Evolutionary conservation across 371 early-diverging fungal species (phyloP).

Genomic region (Funneliformis caledonium): DNA sequence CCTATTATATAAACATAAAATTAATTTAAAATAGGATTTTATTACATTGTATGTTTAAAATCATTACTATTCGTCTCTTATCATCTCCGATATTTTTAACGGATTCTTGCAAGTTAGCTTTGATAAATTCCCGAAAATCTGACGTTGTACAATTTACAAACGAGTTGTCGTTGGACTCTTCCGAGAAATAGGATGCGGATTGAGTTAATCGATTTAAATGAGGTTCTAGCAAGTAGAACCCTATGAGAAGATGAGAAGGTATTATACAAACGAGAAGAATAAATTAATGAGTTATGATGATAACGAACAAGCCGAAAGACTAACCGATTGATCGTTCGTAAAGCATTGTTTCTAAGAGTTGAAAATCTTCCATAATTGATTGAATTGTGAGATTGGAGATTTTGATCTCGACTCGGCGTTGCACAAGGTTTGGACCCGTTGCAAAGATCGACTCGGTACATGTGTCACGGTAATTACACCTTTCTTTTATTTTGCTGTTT

Average conservation of each 20-base stretch:
- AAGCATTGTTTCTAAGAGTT: conserved; percentile 37
- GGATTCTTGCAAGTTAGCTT: conserved; percentile 2
- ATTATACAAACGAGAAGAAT: not conserved
- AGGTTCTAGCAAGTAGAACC: conserved; percentile 15
- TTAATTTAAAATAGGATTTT: not conserved
- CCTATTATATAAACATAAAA: not conserved
- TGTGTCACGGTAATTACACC: too few species aligned
- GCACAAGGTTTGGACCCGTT: too few species aligned
- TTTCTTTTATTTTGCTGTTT: too few species aligned
- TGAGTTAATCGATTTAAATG: conserved; percentile 22
- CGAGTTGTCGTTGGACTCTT: not conserved
- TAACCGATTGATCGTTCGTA: conserved; percentile 31
- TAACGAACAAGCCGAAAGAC: not conserved
- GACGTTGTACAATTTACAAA: not conserved
- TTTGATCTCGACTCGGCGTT: too few species aligned
- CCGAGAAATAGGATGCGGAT: conserved; percentile 6
- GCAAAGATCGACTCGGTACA: too few species aligned
- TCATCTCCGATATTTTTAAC: not conserved
- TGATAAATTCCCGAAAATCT: conserved; percentile 1
- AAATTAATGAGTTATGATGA: not conserved
- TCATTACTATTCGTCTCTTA: conserved; percentile 20
- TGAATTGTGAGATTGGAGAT: too few species aligned
- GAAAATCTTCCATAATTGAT: not conserved
- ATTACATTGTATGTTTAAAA: not conserved
- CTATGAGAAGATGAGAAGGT: not conserved